Base-by-base conservation (phyloP, 352 stramenopile genomes). In the Phytophthora boehmeriae region DNA sequence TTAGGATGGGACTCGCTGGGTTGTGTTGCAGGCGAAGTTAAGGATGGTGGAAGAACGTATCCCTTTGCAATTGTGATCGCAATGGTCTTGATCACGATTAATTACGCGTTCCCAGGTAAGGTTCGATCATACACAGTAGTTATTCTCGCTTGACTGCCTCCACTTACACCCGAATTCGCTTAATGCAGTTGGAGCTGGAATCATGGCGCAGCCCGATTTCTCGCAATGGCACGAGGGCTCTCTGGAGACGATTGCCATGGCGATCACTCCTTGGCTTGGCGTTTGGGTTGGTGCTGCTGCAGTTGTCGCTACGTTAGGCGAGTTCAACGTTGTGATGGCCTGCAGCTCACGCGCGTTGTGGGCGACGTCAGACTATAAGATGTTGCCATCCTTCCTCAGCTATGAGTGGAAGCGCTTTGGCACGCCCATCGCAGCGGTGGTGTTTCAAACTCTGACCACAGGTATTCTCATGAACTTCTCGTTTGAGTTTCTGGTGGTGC, bases 271-370 rank as follows among this genome's bases (percentile, higher is more conserved):
- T 25, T 95, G 84, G 84, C 63, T 95, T 8, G 86, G 86, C 34
- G 77, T 92, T 9, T 95, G 86, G 86, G 85, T 95, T 36, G 81
- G 86, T 11, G 80, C 84, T 4, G 82, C 81, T 16, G 86, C 86
- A 19, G 78, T 92, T 11, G 65, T 95, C n/a, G 82, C 84, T 8
- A 92, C 83, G 8, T 68, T 95, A 16, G 86, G 84, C 32, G 86
- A 95, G 60, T 95, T 95, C 63, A 93, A 92, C 50, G 86, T 93
- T 28, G 84, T 95, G 30, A 93, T 95, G 86, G 81, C 83, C 10
- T 93, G 84, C 63, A 92, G 78, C 58, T 92, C 82, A 13, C 84
- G 86, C 14, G 86, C 86, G 11, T 50, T 95, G 55, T 93, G 86
- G 86, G 81, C 82, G 9, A 92, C 84, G 13, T 84, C 84, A 1